Base-by-base conservation (phyloP, 2,329 filamentous ascomycete genomes). In the Neofusicoccum kwambonambiense region DNA sequence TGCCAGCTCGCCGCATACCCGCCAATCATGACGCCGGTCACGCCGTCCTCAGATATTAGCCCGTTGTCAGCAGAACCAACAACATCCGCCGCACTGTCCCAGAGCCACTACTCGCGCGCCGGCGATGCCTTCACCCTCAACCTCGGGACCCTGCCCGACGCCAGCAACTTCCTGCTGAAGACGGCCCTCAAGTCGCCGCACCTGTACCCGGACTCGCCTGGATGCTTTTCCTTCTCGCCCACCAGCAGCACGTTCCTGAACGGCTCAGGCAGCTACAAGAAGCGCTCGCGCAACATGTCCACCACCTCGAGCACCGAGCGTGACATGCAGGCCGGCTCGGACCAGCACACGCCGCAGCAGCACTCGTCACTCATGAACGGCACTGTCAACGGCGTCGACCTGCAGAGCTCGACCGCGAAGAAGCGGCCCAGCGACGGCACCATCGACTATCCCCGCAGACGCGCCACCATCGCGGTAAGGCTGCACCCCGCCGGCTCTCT, bases 241-340 rank as follows among this genome's bases (percentile, higher is more conserved):
- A 67, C 73, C 41, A 69, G 69, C 63, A 68, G 65, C 68, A 67
- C 68, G 64, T 66, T 69, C 58, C 63, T 76, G 67, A 75, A 62
- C 58, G 58, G 58, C 35, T 62, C 58, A 65, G 56, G 56, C 56
- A 60, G 47, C 56, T 60, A 60, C 64, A 60, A 72, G 68, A 76
- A 76, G 67, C 72, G 77, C 63, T 72, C 75, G 58, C 76, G 77
- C 71, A 79, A 78, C 68, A 78, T 79, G 77, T 79, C 77, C 66
- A 77, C 77, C 66, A 77, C 77, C 17, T 78, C 77, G 42, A 74
- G 75, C 47, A 77, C 75, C 54, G 77, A 79, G 67, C 73, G 74
- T 65, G 77, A 79, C 62, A 73, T 76, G 71, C 77, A 75, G 27
- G 37, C 41, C 42, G 4, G 15, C 56, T 15, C 31, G 15, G 56